Base-by-base conservation (phyloP, 208 protist genomes). In the Strigomonas culicis region DNA sequence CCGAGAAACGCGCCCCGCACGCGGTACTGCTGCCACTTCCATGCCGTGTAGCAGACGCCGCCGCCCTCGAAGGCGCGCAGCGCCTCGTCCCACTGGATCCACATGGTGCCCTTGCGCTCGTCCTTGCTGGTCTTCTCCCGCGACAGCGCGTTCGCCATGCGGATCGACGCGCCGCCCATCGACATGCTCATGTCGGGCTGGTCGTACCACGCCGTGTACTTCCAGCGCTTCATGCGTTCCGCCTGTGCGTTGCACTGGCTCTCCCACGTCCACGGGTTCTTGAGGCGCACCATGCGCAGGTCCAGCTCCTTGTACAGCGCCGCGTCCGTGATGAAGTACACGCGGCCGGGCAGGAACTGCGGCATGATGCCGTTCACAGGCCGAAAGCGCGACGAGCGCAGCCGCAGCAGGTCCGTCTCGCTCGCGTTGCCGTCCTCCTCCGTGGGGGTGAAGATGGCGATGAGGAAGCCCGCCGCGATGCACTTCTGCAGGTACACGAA, bases 41-140 rank as follows among this genome's bases (percentile, higher is more conserved):
- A 75, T 24, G 71, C 63, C 44, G 84, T 68, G 64, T 87, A 90
- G 68, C 79, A 82, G 28, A 91, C 84, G 32, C 80, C 79, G 39
- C 84, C 82, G 10, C 80, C 82, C n/a, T 68, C 70, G 56, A 95
- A 95, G 52, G 78, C 75, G 4, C 62, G 39, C 30, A 86, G 72
- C n/a, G 72, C 75, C 56, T 93, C 90, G 0, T 32, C 58, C 87
- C 86, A 93, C 44, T 72, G 70, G 70, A 95, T 75, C 87, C 90
- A 95, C 59, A 95, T 84, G 47, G 75, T 76, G 7, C 80, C 85
- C 22, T 79, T 72, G 17, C 57, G 58, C 52, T 72, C 69, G 65
- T 51, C 36, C 36, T 31, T 31, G 43, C 28, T 22, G 1, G 43
- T 19, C 4, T 59, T 36, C 32, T 64, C 49, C 22, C 34, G 32